A percentile compares a stretch with the other conserved stretches of the same genome.
These are phyloP conservation scores for Globisporangium takayamanum DNA, from an alignment of 352 stramenopile genomes.

Conservation along the genomic window DNA sequence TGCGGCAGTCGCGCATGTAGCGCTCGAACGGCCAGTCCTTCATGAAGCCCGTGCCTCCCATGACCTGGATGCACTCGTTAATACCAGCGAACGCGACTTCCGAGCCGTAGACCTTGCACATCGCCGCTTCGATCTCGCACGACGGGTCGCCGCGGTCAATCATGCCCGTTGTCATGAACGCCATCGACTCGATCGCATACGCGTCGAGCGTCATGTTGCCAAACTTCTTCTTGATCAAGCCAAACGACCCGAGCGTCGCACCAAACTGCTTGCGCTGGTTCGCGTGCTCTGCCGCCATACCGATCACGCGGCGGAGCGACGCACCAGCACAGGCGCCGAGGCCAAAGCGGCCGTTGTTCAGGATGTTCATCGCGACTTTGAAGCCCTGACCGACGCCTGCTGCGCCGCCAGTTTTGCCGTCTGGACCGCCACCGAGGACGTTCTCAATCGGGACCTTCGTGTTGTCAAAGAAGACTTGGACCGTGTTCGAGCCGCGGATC, in stretches of 20 bases:
- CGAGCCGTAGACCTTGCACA: constrained; percentile 88
- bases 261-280: constrained; percentile 83
- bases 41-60: constrained; percentile 88
- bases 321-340: constrained; percentile 69
- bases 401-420: constrained; percentile 62
- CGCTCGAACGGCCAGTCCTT: constrained; percentile 90
- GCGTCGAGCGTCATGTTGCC: constrained; percentile 68
- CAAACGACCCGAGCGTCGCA: constrained; percentile 62
- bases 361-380: constrained; percentile 90
- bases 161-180: constrained; percentile 88
- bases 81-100: constrained; percentile 78
- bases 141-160: constrained; percentile 82
- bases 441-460: constrained; percentile 91
- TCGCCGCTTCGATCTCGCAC: constrained; percentile 83
- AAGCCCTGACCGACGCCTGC: constrained; percentile 86
- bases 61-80: constrained; percentile 87
- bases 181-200: constrained; percentile 87
- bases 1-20: constrained; percentile 88
- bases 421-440: constrained; percentile 74
- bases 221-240: constrained; percentile 88
- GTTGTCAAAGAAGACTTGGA: constrained; percentile 94
- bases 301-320: constrained; percentile 64
- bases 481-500: constrained; percentile 95
- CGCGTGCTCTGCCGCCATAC: constrained; percentile 60
- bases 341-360: constrained; percentile 92